Evolutionary conservation across 2,329 filamentous ascomycete species (phyloP).

Genomic region (Macrophomina tecta): DNA sequence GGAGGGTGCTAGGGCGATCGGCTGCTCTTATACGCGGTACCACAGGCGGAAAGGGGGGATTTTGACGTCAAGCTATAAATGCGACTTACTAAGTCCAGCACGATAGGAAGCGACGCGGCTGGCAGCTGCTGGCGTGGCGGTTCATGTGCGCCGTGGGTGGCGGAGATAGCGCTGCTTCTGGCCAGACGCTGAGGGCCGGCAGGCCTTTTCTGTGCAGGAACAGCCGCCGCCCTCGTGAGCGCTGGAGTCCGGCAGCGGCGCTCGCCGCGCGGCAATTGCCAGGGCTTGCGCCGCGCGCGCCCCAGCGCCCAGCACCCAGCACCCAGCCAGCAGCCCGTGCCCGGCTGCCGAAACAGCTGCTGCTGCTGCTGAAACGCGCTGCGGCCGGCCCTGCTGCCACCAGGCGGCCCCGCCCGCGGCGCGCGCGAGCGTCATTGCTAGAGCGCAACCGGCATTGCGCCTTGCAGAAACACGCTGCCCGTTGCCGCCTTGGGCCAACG

Average conservation of each 20-base stretch:
- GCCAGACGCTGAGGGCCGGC: constrained; percentile 7
- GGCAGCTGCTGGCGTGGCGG: constrained; percentile 12
- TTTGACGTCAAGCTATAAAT: constrained; percentile 24
- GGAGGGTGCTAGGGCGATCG: constrained; percentile 14
- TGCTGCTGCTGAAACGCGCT: neutral
- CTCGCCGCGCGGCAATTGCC: constrained; percentile 21
- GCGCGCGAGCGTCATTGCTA: constrained; percentile 8
- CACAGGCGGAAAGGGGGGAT: constrained; percentile 18
- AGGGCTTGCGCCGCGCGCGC: neutral
- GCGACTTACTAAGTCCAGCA: constrained; percentile 12
- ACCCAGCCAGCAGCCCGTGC: too few species aligned
- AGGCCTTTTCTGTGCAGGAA: constrained; percentile 9
- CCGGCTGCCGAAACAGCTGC: neutral
- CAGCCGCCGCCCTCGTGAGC: constrained; percentile 19
- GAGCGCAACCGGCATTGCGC: neutral
- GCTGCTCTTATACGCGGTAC: constrained; percentile 17
- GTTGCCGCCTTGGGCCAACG: neutral
- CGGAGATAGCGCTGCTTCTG: constrained; percentile 21
- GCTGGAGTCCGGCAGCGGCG: constrained; percentile 14
- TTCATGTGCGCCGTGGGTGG: constrained; percentile 20
- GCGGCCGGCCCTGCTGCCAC: neutral
- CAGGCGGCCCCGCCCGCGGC: neutral
- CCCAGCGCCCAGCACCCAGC: too few species aligned
- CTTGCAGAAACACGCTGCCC: neutral
- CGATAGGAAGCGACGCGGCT: neutral